Base-by-base conservation (phyloP, 2,329 filamentous ascomycete genomes). In the Biscogniauxia sp. region DNA sequence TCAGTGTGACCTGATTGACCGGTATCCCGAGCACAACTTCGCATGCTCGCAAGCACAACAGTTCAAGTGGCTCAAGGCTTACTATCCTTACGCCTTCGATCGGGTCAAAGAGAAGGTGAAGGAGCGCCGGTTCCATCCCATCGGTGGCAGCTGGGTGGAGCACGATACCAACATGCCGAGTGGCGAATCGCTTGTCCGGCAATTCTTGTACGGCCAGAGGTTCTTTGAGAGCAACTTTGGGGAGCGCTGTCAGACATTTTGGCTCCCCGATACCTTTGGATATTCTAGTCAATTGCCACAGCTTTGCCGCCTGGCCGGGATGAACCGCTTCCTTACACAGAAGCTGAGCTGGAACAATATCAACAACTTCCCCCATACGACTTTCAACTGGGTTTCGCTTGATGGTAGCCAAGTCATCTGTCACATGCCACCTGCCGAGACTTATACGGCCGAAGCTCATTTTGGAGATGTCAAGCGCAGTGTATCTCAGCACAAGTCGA, bases 321-420 rank as follows among this genome's bases (percentile, higher is more conserved):
- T 99, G 95, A 91, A 86, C 60, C 87, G 94, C 37, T 99, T 99
- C 81, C 90, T 99, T 71, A 99, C 95, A 0, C 95, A 99, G 76
- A 99, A 99, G 79, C 82, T 99, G 61, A 98, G 94, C 80, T 99
- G 95, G 95, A 98, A 98, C 80, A 98, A 98, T 75, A 98, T 98
- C 83, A 98, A 98, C 79, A 96, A 91, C 72, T 99, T 98, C 78
- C 95, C 95, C 0, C 95, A 98, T 73, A 98, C 95, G 5, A 98
- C 95, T 0, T 99, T 99, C 82, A 97, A 97, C 76, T 99, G 95
- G 95, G 93, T 99, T 32, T 87, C 93, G 13, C 85, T 97, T 15
- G 95, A 99, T 74, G 94, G 95, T 60, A 96, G 91, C 71, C 95
- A 98, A 73, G 95, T 99, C 66, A 87, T 99, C 64, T 98, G 94